Conservation (phyloP, 331 rosid genomes). For the Malus hybrid region DNA sequence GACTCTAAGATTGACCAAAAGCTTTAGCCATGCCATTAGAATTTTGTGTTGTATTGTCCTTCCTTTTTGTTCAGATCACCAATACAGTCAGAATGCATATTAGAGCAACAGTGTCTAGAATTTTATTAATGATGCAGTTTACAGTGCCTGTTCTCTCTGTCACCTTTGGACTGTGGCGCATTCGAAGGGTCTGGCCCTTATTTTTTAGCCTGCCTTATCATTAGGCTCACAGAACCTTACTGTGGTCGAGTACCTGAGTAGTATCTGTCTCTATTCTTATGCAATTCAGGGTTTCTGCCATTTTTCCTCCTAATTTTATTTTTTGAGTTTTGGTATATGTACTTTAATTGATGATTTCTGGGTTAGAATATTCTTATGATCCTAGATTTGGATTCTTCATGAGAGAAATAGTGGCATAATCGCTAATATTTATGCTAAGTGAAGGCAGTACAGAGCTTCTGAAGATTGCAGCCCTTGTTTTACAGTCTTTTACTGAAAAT, state of each 20-base stretch:
- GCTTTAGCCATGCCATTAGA: not conserved
- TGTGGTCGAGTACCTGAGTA: not conserved
- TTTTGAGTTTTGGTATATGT: not conserved
- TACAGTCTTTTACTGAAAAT: not conserved
- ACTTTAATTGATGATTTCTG: not conserved
- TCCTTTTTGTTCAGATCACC: not conserved
- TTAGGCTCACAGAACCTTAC: not conserved
- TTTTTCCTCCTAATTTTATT: not conserved
- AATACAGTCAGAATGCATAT: not conserved
- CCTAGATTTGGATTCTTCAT: too few relatives aligned
- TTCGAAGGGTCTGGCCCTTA: not conserved
- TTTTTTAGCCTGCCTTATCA: not conserved
- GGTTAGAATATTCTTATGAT: not conserved
- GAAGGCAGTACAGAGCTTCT: too few relatives aligned
- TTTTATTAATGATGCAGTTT: not conserved
- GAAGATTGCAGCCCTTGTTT: not conserved
- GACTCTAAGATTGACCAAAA: not conserved
- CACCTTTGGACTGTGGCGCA: not conserved
- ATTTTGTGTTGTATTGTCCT: not conserved
- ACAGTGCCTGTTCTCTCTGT: not conserved
- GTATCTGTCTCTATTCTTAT: not conserved
- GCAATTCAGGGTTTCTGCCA: not conserved
- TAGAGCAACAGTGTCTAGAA: not conserved
- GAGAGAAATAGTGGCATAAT: too few relatives aligned
- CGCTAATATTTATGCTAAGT: not conserved